Conservation (phyloP, 139 green algal species). For the Chlamydomonas eustigma region DNA sequence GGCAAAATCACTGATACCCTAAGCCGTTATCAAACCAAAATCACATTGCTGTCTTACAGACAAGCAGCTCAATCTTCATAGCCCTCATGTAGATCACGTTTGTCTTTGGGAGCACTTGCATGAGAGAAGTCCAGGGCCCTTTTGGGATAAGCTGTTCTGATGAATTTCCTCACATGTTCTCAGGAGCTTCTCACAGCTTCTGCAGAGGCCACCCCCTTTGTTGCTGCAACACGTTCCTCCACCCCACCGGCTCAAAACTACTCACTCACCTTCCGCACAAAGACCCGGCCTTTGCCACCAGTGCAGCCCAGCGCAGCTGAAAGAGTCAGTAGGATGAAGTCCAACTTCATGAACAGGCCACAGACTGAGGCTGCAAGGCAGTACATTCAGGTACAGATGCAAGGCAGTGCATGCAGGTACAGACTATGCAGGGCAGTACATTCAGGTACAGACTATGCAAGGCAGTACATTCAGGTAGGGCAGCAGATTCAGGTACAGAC, state of each 20-base stretch:
- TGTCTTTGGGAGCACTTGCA: no score
- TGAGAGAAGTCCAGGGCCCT: no score
- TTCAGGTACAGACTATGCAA: background rate
- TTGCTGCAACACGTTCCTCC: no score
- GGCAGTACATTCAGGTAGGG: background rate
- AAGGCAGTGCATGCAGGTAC: background rate
- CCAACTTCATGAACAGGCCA: conserved; percentile 17
- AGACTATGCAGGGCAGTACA: no score
- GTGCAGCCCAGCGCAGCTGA: background rate
- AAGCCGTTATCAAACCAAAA: no score
- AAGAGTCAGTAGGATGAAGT: conserved; percentile 19
- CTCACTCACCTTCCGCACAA: background rate
- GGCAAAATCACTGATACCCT: no score
- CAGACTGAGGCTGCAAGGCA: conserved; percentile 14
- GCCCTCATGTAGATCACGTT: no score
- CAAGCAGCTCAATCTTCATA: no score
- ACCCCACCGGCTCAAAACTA: background rate
- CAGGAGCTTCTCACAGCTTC: background rate
- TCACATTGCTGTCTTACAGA: no score
- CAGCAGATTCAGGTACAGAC: background rate
- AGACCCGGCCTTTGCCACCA: background rate
- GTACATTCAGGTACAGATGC: background rate
- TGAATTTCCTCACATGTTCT: no score
- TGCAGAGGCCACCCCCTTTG: no score
- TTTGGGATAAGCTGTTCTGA: no score